Conservation (phyloP, 2,329 filamentous ascomycete species). For the Cadophora sp. region DNA sequence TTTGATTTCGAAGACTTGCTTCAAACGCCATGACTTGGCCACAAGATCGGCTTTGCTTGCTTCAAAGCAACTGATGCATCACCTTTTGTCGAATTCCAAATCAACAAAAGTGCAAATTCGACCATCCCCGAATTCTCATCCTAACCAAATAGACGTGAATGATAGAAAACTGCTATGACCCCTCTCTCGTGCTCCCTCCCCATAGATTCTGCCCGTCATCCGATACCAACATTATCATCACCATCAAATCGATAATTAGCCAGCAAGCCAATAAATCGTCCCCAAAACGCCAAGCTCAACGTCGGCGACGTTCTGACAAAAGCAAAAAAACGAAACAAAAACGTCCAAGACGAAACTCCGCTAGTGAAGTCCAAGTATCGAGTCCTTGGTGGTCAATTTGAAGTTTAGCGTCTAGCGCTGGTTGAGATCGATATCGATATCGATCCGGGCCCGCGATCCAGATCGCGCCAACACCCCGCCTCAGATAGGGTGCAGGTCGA, state of each 20-base stretch:
- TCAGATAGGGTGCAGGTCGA: not conserved
- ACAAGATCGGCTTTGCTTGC: not conserved
- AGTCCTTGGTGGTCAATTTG: not conserved
- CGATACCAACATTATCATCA: no score
- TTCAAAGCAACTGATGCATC: no score
- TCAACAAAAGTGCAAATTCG: not conserved
- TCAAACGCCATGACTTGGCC: not conserved
- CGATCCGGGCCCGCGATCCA: not conserved
- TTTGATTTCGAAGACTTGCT: no score
- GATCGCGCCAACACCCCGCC: not conserved
- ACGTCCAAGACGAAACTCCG: not conserved
- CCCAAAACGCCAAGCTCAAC: not conserved
- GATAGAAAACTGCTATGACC: conserved; percentile 5
- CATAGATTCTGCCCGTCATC: not conserved
- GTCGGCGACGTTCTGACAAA: not conserved
- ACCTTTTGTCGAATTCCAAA: no score
- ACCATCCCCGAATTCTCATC: not conserved
- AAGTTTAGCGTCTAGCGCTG: not conserved
- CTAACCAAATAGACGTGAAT: no score
- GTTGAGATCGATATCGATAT: not conserved
- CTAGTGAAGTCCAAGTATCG: no score
- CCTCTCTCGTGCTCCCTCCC: not conserved
- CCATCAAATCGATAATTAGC: not conserved
- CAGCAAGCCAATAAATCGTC: not conserved
- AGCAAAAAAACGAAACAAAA: not conserved